Evolutionary conservation across 2,329 filamentous ascomycete genomes (phyloP).

Genomic region (Ciborinia camelliae): DNA sequence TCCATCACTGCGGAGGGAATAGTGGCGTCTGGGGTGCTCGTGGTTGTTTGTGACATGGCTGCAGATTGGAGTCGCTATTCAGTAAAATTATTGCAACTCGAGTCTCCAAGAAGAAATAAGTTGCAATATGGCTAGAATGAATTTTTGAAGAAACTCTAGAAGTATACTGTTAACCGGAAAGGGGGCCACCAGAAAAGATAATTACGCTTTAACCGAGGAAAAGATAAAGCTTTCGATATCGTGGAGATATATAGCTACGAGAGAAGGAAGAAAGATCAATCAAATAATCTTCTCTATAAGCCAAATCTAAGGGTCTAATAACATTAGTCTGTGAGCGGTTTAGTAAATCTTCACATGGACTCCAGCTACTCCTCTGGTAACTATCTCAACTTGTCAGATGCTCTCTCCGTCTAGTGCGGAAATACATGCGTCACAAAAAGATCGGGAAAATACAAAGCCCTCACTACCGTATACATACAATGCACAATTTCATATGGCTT

Average conservation of each 20-base stretch:
- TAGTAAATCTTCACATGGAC: background rate
- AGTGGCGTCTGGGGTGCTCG: conserved; percentile 6
- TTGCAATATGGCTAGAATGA: background rate
- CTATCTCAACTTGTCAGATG: background rate
- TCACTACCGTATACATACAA: background rate
- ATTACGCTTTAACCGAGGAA: background rate
- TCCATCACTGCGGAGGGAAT: conserved; percentile 19
- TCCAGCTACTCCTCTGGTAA: background rate
- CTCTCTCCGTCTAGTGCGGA: background rate
- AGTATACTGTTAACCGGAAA: background rate
- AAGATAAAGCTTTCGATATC: conserved; percentile 3
- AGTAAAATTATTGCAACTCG: background rate
- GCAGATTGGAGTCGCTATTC: background rate
- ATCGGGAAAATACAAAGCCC: background rate
- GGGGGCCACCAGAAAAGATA: background rate
- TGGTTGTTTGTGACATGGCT: conserved; percentile 20
- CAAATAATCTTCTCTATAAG: background rate
- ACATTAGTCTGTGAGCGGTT: background rate
- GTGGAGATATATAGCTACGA: background rate
- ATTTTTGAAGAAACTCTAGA: background rate
- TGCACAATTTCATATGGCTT: conserved; percentile 3
- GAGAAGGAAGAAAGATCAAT: background rate
- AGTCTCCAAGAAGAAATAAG: background rate
- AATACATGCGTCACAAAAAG: background rate
- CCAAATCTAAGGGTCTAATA: conserved; percentile 2